phyloP scores from a whole-genome alignment of 176 grass and related monocot species.

The Calamus simplicifolius region DNA sequence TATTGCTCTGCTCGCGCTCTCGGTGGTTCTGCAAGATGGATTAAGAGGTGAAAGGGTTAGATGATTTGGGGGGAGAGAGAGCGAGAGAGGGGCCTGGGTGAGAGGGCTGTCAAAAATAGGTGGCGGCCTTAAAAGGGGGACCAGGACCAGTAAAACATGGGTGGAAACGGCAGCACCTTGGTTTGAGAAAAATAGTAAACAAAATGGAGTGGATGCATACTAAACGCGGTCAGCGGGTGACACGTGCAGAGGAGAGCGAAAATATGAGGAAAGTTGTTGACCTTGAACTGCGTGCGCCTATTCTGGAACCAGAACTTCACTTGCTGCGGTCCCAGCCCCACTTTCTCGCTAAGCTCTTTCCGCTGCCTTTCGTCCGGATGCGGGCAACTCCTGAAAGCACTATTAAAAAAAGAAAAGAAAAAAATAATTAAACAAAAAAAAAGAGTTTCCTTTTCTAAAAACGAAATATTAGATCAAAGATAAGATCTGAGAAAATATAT shows the following conservation, averaged over 20 bases:
- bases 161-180: no score
- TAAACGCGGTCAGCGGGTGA: not conserved
- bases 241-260: not conserved
- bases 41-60: not conserved
- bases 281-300: conserved; percentile 26
- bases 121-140: no score
- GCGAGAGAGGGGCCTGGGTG: not conserved
- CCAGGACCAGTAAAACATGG: no score
- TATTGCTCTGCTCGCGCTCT: conserved; percentile 44
- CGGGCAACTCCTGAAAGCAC: conserved; percentile 12
- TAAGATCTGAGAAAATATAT: no score
- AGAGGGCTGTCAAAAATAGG: not conserved
- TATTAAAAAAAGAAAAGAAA: not conserved
- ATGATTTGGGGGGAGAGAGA: not conserved
- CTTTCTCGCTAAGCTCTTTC: conserved; percentile 8
- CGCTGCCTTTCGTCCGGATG: conserved; percentile 32
- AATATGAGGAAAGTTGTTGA: not conserved
- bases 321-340: conserved; percentile 11
- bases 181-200: no score
- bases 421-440: not conserved
- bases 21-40: conserved; percentile 24
- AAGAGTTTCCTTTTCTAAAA: not conserved
- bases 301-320: conserved; percentile 40
- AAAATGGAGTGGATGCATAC: no score
- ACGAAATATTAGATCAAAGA: no score